Evolutionary conservation across 306 rosid species (phyloP).

Genomic region (Cucumis cinereus): DNA sequence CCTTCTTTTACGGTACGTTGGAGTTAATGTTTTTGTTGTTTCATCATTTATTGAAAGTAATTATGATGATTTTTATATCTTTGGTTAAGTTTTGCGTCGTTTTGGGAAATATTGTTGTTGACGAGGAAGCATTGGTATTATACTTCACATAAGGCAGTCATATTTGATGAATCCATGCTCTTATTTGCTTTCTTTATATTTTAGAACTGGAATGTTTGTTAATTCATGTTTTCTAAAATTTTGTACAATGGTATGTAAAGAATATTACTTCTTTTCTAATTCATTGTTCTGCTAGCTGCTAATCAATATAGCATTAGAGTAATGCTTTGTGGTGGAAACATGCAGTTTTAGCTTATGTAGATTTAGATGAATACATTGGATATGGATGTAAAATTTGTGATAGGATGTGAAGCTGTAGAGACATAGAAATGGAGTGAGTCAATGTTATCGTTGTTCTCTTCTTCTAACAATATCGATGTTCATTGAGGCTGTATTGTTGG

Average conservation of each 20-base stretch:
- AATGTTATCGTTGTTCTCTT: neutral
- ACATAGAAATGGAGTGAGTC: no score
- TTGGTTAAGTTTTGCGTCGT: neutral
- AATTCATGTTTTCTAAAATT: neutral
- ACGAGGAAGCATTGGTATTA: neutral
- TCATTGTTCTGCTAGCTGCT: neutral
- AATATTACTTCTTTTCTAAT: neutral
- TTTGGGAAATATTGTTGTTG: neutral
- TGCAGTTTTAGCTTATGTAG: neutral
- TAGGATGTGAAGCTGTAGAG: neutral
- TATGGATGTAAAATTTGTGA: neutral
- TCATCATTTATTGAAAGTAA: neutral
- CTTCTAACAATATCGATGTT: neutral
- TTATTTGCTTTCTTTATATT: neutral
- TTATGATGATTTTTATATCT: neutral
- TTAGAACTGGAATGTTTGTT: neutral
- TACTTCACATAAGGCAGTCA: neutral
- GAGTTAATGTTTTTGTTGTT: neutral
- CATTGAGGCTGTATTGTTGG: neutral
- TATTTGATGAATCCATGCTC: neutral
- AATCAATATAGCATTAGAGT: neutral
- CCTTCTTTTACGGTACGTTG: conserved; percentile 7
- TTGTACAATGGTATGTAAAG: no score
- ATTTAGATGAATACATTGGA: neutral
- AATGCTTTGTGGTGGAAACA: neutral